phyloP scores from a whole-genome alignment of 1,284 basidiomycete genomes.

The Coriolopsis trogii region DNA sequence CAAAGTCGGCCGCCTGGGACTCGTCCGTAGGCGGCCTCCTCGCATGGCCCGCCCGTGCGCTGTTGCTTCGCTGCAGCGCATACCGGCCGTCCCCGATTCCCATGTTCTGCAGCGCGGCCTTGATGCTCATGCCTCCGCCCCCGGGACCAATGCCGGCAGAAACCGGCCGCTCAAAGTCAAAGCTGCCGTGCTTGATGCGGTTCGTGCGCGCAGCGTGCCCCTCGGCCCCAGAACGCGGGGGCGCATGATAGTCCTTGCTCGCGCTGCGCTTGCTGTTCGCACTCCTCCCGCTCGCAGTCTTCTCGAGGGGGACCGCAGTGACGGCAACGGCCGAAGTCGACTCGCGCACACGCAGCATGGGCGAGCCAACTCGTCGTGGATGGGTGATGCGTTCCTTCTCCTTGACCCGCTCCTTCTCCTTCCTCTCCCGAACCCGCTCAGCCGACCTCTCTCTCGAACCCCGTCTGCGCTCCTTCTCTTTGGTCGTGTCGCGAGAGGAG shows the following conservation, averaged over 20 bases:
- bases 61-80: conserved; percentile 24
- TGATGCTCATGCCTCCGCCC: conserved; percentile 23
- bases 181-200: conserved; percentile 62
- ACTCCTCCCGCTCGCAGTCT: conserved; percentile 30
- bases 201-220: conserved; percentile 29
- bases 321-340: conserved; percentile 24
- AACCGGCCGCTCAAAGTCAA: conserved; percentile 66
- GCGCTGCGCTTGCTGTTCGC: conserved; percentile 30
- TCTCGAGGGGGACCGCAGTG: conserved; percentile 30
- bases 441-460: conserved; percentile 17
- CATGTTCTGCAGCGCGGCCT: conserved; percentile 26
- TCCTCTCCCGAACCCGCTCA: conserved; percentile 17
- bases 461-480: conserved; percentile 27
- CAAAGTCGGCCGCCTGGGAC: conserved; percentile 4
- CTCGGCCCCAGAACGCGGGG: conserved; percentile 13
- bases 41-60: conserved; percentile 15
- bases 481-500: conserved; percentile 27
- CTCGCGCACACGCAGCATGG: conserved; percentile 27
- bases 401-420: conserved; percentile 25
- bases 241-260: conserved; percentile 26
- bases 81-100: conserved; percentile 17
- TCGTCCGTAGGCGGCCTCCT: conserved; percentile 14
- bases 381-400: conserved; percentile 32
- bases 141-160: conserved; percentile 20
- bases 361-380: conserved; percentile 36